Percentiles rank a stretch among this genome's conserved stretches.
Conservation (phyloP, 1,139 yeast genomes). For the Pichia sp. region DNA sequence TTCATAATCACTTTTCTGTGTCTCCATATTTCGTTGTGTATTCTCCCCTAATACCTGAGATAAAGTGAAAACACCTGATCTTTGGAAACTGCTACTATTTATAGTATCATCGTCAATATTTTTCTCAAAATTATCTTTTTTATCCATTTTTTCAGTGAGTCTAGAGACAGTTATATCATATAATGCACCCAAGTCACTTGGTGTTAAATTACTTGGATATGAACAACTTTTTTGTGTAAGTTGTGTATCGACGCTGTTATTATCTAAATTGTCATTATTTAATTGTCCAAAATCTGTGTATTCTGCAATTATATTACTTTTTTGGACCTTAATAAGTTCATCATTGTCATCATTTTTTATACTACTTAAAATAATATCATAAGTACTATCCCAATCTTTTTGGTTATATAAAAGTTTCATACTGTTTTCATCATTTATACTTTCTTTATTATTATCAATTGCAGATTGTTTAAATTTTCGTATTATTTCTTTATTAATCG, state of each 20-base stretch:
- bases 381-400: constrained; percentile 21
- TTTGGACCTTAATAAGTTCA: neutral
- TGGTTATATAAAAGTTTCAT: constrained; percentile 14
- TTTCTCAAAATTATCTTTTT: neutral
- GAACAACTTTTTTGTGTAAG: constrained; percentile 8
- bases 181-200: constrained; percentile 3
- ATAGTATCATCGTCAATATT: constrained; percentile 1
- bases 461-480: constrained; percentile 6
- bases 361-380: constrained; percentile 2
- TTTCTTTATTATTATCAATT: constrained; percentile 10
- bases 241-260: neutral
- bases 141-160: neutral
- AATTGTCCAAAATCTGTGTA: constrained; percentile 3
- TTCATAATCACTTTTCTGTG: neutral
- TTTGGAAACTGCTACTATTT: neutral
- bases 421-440: constrained; percentile 18
- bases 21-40: neutral
- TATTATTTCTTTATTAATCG: constrained; percentile 14
- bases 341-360: neutral
- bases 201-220: constrained; percentile 7
- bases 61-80: constrained; percentile 13
- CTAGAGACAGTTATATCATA: constrained; percentile 7
- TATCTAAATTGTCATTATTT: neutral
- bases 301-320: constrained; percentile 1
- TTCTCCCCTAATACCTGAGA: constrained; percentile 13